Conservation (phyloP, 2,329 filamentous ascomycete genomes). For the Colletotrichum ledebouriae region DNA sequence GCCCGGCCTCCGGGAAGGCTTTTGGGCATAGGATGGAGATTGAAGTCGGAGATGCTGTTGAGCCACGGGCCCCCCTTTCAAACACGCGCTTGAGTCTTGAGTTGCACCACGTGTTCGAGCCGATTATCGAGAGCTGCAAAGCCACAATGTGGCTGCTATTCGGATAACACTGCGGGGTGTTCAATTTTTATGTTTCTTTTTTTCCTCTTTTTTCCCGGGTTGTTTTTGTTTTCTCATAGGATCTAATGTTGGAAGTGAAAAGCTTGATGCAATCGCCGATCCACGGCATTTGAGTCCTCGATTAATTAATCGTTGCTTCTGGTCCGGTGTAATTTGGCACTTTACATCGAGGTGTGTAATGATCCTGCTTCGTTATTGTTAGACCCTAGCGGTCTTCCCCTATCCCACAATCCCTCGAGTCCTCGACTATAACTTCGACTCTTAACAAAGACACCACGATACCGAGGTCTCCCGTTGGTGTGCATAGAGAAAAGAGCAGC, state of each 20-base stretch:
- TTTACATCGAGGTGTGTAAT: constrained; percentile 7
- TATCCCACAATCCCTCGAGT: neutral
- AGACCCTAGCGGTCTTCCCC: neutral
- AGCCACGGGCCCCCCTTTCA: constrained; percentile 10
- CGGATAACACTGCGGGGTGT: neutral
- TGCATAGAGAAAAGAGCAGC: neutral
- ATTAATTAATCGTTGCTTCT: neutral
- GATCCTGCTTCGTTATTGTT: constrained; percentile 3
- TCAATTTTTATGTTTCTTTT: neutral
- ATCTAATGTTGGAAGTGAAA: constrained; percentile 13
- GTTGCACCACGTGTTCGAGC: constrained; percentile 9
- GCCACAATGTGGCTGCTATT: constrained; percentile 14
- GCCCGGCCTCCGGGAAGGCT: neutral
- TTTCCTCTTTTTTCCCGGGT: neutral
- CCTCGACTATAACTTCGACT: neutral
- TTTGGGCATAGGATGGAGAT: neutral
- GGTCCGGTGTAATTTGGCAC: neutral
- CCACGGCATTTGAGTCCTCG: neutral
- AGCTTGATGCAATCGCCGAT: constrained; percentile 9
- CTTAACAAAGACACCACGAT: neutral
- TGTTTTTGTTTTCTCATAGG: neutral
- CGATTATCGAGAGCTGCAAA: neutral
- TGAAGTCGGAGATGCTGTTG: neutral
- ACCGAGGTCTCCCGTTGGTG: neutral
- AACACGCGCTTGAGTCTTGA: neutral